Evolutionary conservation across 1,139 yeast genomes (phyloP).

Genomic region (Ogataea hybrid): DNA sequence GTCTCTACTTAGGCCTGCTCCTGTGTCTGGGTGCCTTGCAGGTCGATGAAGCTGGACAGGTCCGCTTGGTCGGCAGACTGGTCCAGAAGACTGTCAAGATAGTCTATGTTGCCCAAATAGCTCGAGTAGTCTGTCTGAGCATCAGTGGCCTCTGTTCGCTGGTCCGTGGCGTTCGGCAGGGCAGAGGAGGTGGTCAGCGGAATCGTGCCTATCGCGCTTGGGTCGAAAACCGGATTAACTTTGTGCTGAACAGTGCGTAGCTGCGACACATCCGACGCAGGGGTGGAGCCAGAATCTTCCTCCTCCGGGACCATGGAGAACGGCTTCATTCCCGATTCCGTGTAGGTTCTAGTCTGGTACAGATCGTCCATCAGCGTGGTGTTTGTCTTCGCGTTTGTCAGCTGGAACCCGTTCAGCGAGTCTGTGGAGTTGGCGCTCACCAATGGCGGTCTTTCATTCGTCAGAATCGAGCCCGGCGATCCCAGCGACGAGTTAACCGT

Average conservation of each 20-base stretch:
- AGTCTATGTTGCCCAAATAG: constrained; percentile 10
- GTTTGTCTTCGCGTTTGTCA: constrained; percentile 31
- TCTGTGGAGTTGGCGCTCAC: constrained; percentile 26
- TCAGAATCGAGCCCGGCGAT: constrained; percentile 22
- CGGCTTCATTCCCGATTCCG: constrained; percentile 17
- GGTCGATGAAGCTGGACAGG: neutral
- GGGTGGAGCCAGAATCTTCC: constrained; percentile 3
- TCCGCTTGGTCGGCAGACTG: constrained; percentile 1
- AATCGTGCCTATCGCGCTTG: constrained; percentile 10
- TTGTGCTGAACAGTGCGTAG: neutral
- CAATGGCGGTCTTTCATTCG: constrained; percentile 27
- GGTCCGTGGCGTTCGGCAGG: neutral
- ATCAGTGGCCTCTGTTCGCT: neutral
- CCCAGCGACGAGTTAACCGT: constrained; percentile 25
- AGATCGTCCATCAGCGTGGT: constrained; percentile 33
- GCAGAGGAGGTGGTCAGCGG: constrained; percentile 11
- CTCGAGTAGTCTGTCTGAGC: neutral
- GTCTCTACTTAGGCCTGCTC: neutral
- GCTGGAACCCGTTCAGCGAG: constrained; percentile 27
- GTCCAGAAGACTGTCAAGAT: constrained; percentile 9
- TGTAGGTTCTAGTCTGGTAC: constrained; percentile 31
- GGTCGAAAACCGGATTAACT: constrained; percentile 3
- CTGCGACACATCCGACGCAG: constrained; percentile 6
- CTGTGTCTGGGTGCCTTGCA: neutral
- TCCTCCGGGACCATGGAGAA: constrained; percentile 4